These are phyloP conservation scores for Ophiostoma ulmi DNA, from an alignment of 2,329 filamentous ascomycete species.

Conservation along the genomic window DNA sequence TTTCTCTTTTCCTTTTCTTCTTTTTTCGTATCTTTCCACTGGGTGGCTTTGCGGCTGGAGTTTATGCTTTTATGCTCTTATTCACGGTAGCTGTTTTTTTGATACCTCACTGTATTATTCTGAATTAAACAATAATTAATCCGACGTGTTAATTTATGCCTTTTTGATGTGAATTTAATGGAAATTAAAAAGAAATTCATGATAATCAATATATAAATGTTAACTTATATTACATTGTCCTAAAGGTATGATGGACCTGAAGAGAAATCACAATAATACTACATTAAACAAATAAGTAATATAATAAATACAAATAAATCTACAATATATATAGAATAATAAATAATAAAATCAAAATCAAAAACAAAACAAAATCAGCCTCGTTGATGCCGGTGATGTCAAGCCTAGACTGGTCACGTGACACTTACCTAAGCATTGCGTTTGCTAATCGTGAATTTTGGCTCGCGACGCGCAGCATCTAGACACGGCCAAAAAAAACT, in stretches of 20 bases:
- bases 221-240: too few relatives aligned
- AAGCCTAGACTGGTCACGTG: not conserved
- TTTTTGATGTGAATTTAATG: not conserved
- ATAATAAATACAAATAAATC: too few relatives aligned
- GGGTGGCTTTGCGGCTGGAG: not conserved
- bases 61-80: not conserved
- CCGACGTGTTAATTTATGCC: not conserved
- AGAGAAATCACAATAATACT: too few relatives aligned
- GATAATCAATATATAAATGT: too few relatives aligned
- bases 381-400: not conserved
- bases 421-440: not conserved
- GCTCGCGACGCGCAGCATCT: constrained; percentile 1
- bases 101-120: not conserved
- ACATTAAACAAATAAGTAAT: too few relatives aligned
- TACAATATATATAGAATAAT: not conserved
- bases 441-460: not conserved
- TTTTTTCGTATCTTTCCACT: not conserved
- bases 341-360: not conserved
- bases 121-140: not conserved
- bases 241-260: too few relatives aligned
- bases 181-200: not conserved
- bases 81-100: not conserved
- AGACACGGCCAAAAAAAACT: constrained; percentile 1
- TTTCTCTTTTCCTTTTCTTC: not conserved
- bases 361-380: not conserved